phyloP scores from a whole-genome alignment of 116 monocot genomes.

The Thalassia testudinum region DNA sequence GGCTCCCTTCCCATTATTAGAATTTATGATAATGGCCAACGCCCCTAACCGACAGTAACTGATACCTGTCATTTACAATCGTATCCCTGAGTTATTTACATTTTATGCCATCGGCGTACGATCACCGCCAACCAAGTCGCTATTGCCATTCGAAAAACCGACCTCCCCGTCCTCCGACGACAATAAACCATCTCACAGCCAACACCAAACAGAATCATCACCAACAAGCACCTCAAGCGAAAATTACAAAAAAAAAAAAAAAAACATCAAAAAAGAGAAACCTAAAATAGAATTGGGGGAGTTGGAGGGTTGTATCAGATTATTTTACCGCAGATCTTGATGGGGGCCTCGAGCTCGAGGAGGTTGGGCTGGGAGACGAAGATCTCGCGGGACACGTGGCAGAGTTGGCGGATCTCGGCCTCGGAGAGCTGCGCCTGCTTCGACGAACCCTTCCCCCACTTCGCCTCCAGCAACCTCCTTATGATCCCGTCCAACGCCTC shows the following conservation, averaged over 20 bases:
- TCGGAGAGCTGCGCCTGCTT: slow-evolving; percentile 34
- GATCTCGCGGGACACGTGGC: slow-evolving; percentile 40
- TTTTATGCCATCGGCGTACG: too few relatives aligned
- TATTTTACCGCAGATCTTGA: slow-evolving; percentile 81
- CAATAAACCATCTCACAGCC: too few relatives aligned
- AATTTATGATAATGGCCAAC: too few relatives aligned
- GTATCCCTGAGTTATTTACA: too few relatives aligned
- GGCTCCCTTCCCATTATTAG: too few relatives aligned
- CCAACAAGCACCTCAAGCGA: not conserved
- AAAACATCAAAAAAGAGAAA: not conserved
- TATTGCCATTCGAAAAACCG: too few relatives aligned
- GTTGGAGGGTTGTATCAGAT: not conserved
- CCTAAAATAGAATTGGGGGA: not conserved
- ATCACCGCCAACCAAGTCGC: too few relatives aligned
- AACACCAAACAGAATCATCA: too few relatives aligned
- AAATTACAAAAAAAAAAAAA: not conserved
- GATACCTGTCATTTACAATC: too few relatives aligned
- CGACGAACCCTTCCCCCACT: slow-evolving; percentile 6
- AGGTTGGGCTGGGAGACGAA: slow-evolving; percentile 62
- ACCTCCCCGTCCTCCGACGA: too few relatives aligned
- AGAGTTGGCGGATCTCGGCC: slow-evolving; percentile 46
- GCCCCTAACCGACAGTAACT: too few relatives aligned
- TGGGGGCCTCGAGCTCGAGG: slow-evolving; percentile 55
- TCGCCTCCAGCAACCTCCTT: slow-evolving; percentile 13
- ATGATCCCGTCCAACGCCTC: slow-evolving; percentile 15